These are phyloP conservation scores for Oryza longistaminata DNA, from an alignment of 176 grass and related monocot genomes.

Conservation along the genomic window DNA sequence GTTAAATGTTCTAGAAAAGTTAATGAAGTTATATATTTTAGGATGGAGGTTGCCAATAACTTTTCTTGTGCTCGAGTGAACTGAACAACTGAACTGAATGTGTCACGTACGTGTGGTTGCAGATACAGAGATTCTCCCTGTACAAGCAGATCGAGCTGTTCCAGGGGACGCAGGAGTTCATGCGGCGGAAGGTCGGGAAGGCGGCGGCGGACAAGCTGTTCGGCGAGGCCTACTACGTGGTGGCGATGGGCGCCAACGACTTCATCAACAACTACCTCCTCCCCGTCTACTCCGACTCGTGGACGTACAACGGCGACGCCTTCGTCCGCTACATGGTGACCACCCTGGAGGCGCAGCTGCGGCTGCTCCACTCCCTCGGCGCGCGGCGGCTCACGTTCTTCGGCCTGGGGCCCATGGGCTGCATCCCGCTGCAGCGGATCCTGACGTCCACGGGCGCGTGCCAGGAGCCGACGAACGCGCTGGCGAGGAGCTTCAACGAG, in stretches of 20 bases:
- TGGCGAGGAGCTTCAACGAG: conserved; percentile 70
- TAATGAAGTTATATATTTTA: too few relatives aligned
- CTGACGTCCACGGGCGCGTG: conserved; percentile 62
- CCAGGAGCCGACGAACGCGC: conserved; percentile 81
- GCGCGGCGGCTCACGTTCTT: conserved; percentile 81
- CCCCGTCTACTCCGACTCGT: conserved; percentile 84
- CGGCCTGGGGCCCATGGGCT: conserved; percentile 86
- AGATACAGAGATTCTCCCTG: conserved; percentile 93
- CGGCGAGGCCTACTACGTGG: conserved; percentile 59
- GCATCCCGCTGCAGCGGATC: conserved; percentile 86
- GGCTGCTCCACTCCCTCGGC: conserved; percentile 57
- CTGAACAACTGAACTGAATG: too few relatives aligned
- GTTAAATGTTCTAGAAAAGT: too few relatives aligned
- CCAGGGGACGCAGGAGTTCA: conserved; percentile 79
- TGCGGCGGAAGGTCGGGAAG: conserved; percentile 63
- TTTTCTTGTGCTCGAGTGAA: too few relatives aligned
- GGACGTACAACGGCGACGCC: conserved; percentile 73
- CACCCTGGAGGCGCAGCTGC: conserved; percentile 72
- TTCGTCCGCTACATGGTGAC: conserved; percentile 62
- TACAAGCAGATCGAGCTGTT: conserved; percentile 99
- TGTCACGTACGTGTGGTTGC: neutral
- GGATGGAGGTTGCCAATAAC: too few relatives aligned
- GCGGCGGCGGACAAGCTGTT: conserved; percentile 70
- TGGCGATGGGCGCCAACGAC: conserved; percentile 93
- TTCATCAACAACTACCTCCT: conserved; percentile 99